Evolutionary conservation across 2,329 filamentous ascomycete genomes (phyloP), one percentile per base, ranked within the genome.

Genomic region (Fusarium incarnatum): DNA sequence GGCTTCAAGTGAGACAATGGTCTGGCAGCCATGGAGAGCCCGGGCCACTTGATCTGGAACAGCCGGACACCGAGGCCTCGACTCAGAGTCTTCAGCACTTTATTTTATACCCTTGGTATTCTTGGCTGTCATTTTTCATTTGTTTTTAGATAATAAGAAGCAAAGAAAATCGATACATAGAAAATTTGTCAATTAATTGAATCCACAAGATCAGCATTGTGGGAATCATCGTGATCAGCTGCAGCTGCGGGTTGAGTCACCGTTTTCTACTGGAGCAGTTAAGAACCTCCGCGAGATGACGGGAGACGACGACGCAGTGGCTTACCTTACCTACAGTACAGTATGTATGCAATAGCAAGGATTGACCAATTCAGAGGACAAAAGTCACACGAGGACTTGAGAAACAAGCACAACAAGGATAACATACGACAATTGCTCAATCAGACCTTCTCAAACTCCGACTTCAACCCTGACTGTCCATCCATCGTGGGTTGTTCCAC

Each of bases 1-100:
- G 64, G 42, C 54, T 46, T 53, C 41, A 49, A 49, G 59, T 65
- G 68, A 73, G 72, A 75, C 72, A 74, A 60, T 75, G 72, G 72
- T 67, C 72, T 72, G 70, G 72, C 60, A 63, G 53, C 52, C 58
- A 73, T 61, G 15, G 15, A 53, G 53, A 67, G 67, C 67, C 37
- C 41, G 57, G 61, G 32, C 67, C 47, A 54, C 48, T 52, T 52
- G 49, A 57, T 65, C 41, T 50, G 40, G 40, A 60, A 67, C 34
- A 45, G 23, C 40, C 20, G 30, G 18, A 44, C 30, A 53, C 32
- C 44, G 49, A 40, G 34, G 34, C 5, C 34, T n/a, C 3, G 34
- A n/a, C 18, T 37, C 16, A 10, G 18, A n/a, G 18, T 60, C 59
- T 61, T 61, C 56, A 61, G 5, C 45, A 45, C n/a, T 53, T 22